Percentiles rank a stretch among this genome's conserved stretches.
Evolutionary conservation across 2,329 filamentous ascomycete species (phyloP).

Genomic region (Beauveria scarabaeidicola): DNA sequence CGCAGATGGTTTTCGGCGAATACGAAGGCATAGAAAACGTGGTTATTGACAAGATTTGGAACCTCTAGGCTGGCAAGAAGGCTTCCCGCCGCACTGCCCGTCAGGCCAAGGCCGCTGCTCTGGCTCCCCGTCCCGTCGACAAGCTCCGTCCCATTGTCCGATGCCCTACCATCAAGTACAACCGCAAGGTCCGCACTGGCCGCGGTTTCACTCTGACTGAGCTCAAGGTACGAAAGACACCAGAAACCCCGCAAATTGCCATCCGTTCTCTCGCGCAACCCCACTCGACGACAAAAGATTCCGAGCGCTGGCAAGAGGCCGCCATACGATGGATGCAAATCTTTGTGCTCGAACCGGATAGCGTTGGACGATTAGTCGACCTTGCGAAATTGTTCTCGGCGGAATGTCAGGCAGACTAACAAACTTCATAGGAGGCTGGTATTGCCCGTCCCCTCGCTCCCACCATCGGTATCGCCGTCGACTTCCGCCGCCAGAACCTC

Average conservation of each 20-base stretch:
- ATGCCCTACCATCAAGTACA: constrained; percentile 98
- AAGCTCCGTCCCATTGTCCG: constrained; percentile 92
- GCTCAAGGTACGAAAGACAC: constrained; percentile 70
- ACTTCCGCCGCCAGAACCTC: constrained; percentile 93
- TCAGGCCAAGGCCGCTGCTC: constrained; percentile 85
- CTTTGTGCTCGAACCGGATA: neutral
- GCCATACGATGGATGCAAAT: neutral
- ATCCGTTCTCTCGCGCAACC: neutral
- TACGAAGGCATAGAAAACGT: constrained; percentile 13
- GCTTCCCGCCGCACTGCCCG: constrained; percentile 83
- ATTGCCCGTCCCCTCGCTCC: constrained; percentile 89
- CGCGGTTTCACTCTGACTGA: constrained; percentile 96
- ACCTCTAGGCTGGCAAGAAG: constrained; percentile 82
- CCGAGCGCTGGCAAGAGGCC: neutral
- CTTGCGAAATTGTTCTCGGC: neutral
- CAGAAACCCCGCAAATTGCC: neutral
- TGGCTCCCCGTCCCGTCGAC: constrained; percentile 95
- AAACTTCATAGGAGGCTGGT: constrained; percentile 70
- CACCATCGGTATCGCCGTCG: constrained; percentile 96
- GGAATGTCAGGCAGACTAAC: constrained; percentile 23
- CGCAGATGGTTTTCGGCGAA: constrained; percentile 7
- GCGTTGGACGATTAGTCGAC: neutral
- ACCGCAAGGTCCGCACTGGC: constrained; percentile 92
- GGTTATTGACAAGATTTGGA: constrained; percentile 27
- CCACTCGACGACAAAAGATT: neutral